Evolutionary conservation across 352 stramenopile genomes (phyloP).

Genomic region (Elongisporangium anandrum): DNA sequence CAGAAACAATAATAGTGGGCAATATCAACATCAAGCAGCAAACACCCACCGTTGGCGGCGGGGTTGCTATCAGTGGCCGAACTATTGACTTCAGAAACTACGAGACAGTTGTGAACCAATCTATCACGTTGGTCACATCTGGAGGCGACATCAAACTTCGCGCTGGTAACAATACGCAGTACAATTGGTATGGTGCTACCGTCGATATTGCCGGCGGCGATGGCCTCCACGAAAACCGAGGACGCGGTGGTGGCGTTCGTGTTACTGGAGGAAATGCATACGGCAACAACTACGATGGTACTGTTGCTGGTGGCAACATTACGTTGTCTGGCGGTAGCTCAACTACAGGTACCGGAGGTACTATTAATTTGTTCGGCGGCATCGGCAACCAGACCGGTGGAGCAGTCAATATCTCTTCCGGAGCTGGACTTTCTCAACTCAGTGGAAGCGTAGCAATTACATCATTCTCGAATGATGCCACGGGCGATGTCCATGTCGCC

Average conservation of each 20-base stretch:
- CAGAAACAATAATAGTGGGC: constrained; percentile 53
- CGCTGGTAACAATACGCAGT: constrained; percentile 60
- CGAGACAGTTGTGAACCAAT: constrained; percentile 35
- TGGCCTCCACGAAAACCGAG: constrained; percentile 72
- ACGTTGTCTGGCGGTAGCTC: constrained; percentile 64
- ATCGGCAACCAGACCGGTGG: constrained; percentile 39
- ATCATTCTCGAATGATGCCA: constrained; percentile 10
- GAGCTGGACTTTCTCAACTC: constrained; percentile 24
- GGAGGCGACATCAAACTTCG: constrained; percentile 47
- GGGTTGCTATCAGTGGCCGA: constrained; percentile 29
- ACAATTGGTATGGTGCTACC: constrained; percentile 55
- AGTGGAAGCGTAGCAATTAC: constrained; percentile 53
- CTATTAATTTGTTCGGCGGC: constrained; percentile 43
- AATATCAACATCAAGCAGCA: constrained; percentile 53
- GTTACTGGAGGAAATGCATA: constrained; percentile 68
- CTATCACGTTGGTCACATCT: constrained; percentile 29
- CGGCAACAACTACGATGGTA: constrained; percentile 69
- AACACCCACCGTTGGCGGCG: constrained; percentile 28
- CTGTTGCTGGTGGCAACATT: constrained; percentile 70
- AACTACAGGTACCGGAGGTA: constrained; percentile 51
- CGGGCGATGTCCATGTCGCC: constrained; percentile 10
- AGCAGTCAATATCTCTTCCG: constrained; percentile 41
- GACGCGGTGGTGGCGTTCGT: constrained; percentile 66
- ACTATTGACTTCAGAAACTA: constrained; percentile 33
- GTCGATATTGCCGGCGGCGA: constrained; percentile 60